Base-by-base conservation (phyloP, 495 filamentous ascomycete genomes). In the Aspergillus campestris region DNA sequence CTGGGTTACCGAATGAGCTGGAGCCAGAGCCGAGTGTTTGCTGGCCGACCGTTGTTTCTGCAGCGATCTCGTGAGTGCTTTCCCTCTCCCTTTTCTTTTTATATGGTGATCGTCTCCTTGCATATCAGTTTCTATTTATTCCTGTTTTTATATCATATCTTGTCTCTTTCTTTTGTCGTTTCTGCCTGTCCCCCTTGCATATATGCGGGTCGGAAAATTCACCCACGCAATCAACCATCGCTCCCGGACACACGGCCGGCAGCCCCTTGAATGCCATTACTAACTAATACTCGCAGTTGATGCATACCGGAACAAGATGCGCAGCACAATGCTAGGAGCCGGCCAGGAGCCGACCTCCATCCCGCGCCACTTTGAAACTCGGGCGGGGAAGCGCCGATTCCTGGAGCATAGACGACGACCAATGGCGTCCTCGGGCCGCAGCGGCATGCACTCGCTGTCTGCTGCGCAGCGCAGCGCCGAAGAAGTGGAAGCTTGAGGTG, bases 1-100 rank as follows among this genome's bases (percentile, higher is more conserved):
- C 61, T 97, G 38, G 92, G 89, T 0, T 96, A 94, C 57, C 78
- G 91, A 11, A 94, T 98, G 82, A 87, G 84, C 35, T 98, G 92
- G 92, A 79, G 86, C 40, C 90, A 95, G 65, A 89, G 87, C 59
- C 75, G 90, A 36, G 82, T 88, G 1, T 96, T 96, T 67, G 78
- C 86, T 11, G 84, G 81, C 5, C 74, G 87, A 55, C 86, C 81
- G 38, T 71, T 95, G 49, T 98, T 98, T 60, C 67, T 97, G 62
- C 92, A 98, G 66, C 81, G 85, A 72, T 89, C 89, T 52, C 69
- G 91, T 96, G 70, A 81, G 89, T 87, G 29, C 33, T 35, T 24
- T 12, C 18, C 39, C 9, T 27, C 5, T 24, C 12, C 34, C 27
- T 31, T 24, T 24, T 24, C 3, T 9, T 15, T 47, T 28, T 32